Percentiles rank a stretch among this genome's conserved stretches.
These are phyloP conservation scores for Naegleria fowleri DNA, from an alignment of 208 protist species.

Conservation along the genomic window DNA sequence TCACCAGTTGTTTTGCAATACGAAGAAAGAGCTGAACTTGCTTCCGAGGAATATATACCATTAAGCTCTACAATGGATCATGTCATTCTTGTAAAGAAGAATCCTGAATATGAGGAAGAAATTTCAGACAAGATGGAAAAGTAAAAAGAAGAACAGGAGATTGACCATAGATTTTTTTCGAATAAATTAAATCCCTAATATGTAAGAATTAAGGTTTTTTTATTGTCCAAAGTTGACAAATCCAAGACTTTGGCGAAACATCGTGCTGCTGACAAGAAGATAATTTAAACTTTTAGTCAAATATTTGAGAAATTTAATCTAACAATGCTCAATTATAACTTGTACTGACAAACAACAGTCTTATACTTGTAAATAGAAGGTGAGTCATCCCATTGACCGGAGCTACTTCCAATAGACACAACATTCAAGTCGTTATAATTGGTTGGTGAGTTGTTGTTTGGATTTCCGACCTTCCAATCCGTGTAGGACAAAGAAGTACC, in stretches of 20 bases:
- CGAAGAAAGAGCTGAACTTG: constrained; percentile 93
- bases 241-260: no score
- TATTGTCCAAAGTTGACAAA: no score
- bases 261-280: no score
- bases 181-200: no score
- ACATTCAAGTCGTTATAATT: neutral
- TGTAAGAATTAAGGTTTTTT: no score
- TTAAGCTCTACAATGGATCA: neutral
- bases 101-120: constrained; percentile 12
- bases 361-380: neutral
- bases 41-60: constrained; percentile 76
- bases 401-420: neutral
- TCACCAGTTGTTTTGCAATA: constrained; percentile 93
- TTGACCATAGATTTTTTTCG: no score
- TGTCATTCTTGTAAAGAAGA: constrained; percentile 18
- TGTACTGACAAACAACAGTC: neutral
- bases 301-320: no score
- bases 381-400: neutral
- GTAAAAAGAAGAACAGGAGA: no score
- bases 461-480: neutral
- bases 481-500: neutral
- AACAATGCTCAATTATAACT: no score
- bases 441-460: neutral
- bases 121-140: no score
- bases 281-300: no score